Conservation (phyloP, 495 filamentous ascomycete species). For the Annulohypoxylon nitens region DNA sequence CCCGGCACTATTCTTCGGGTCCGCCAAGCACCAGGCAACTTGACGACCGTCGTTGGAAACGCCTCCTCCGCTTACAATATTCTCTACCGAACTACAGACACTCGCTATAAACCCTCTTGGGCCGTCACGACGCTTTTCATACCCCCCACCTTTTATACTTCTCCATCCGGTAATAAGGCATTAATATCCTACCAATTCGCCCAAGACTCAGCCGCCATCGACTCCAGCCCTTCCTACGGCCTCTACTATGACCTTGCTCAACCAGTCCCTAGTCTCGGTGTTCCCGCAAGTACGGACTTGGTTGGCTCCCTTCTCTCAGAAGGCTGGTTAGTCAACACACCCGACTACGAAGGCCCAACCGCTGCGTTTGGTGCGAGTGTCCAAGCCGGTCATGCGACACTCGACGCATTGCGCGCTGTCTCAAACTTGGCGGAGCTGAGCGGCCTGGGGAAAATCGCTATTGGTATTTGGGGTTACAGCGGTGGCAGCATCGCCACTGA, state of each 20-base stretch:
- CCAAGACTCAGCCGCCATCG: conserved; percentile 55
- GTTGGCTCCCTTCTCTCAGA: conserved; percentile 51
- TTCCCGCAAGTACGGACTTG: conserved; percentile 1
- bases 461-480: conserved; percentile 67
- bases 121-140: conserved; percentile 65
- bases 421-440: conserved; percentile 38
- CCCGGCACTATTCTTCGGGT: conserved; percentile 63
- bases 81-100: conserved; percentile 66
- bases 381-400: conserved; percentile 58
- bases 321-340: conserved; percentile 63
- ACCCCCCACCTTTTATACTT: conserved; percentile 47
- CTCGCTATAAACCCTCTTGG: conserved; percentile 57
- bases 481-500: conserved; percentile 68
- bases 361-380: conserved; percentile 58
- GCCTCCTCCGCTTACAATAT: conserved; percentile 59
- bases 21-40: conserved; percentile 59
- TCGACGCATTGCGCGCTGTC: conserved; percentile 63
- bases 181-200: conserved; percentile 63
- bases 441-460: conserved; percentile 19
- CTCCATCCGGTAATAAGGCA: conserved; percentile 37
- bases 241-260: conserved; percentile 30
- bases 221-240: conserved; percentile 51
- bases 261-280: conserved; percentile 1
- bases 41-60: conserved; percentile 47
- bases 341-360: conserved; percentile 63